phyloP scores from a whole-genome alignment of 2,329 filamentous ascomycete genomes.

The Cladosporium sp. region DNA sequence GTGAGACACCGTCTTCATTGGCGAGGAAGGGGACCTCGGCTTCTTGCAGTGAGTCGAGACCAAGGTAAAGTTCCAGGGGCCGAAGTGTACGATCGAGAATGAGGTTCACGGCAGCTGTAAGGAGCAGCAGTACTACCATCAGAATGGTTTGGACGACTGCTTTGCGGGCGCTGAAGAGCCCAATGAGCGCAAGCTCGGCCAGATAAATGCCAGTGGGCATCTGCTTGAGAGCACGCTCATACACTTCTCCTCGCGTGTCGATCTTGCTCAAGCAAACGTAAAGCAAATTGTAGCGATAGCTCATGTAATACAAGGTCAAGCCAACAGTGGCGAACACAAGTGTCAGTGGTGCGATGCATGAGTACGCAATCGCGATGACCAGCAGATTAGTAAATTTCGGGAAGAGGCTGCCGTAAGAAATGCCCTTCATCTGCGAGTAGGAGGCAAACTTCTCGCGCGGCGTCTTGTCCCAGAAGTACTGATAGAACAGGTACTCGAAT shows the following conservation, averaged over 20 bases:
- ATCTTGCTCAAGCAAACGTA: slow-evolving; percentile 45
- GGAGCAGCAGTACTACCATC: slow-evolving; percentile 38
- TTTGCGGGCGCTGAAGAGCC: slow-evolving; percentile 38
- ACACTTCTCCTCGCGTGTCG: slow-evolving; percentile 45
- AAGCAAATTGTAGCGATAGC: slow-evolving; percentile 47
- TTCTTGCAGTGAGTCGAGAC: slow-evolving; percentile 28
- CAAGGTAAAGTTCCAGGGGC: slow-evolving; percentile 31
- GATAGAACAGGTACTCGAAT: slow-evolving; percentile 30
- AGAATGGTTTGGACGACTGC: slow-evolving; percentile 40
- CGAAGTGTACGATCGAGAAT: slow-evolving; percentile 27
- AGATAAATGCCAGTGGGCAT: slow-evolving; percentile 46
- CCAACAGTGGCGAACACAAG: slow-evolving; percentile 44
- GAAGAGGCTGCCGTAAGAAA: slow-evolving; percentile 43
- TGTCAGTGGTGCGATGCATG: slow-evolving; percentile 46
- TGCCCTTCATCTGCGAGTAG: slow-evolving; percentile 40
- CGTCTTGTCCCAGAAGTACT: slow-evolving; percentile 36
- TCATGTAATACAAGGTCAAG: slow-evolving; percentile 43
- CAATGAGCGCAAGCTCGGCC: slow-evolving; percentile 45
- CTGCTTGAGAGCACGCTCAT: slow-evolving; percentile 45
- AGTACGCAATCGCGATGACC: slow-evolving; percentile 43
- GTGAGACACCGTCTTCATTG: slow-evolving; percentile 25
- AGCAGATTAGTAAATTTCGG: slow-evolving; percentile 46
- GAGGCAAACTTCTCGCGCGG: slow-evolving; percentile 45
- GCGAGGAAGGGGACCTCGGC: slow-evolving; percentile 28
- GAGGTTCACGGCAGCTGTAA: slow-evolving; percentile 32